These are phyloP conservation scores for Alternaria triticina DNA, from an alignment of 2,329 filamentous ascomycete species.

Conservation along the genomic window DNA sequence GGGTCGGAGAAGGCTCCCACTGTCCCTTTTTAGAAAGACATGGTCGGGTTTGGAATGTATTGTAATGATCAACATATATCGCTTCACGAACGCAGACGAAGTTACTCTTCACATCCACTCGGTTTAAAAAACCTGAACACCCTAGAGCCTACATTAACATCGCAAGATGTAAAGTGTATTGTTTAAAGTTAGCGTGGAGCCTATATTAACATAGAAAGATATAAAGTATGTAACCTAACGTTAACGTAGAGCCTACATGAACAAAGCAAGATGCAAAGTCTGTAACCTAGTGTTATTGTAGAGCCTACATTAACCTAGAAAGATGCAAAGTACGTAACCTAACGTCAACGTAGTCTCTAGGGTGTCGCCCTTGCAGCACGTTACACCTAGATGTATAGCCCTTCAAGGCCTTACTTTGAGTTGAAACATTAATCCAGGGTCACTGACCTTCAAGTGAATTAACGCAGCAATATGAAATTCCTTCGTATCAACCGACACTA, in stretches of 20 bases:
- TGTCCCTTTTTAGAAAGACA: constrained; percentile 28
- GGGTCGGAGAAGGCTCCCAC: constrained; percentile 45
- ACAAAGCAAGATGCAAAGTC: background rate
- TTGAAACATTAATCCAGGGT: background rate
- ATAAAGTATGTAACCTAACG: background rate
- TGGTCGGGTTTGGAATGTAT: background rate
- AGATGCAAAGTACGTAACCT: background rate
- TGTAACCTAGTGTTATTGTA: too few relatives aligned
- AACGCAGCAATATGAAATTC: background rate
- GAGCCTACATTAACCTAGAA: too few relatives aligned
- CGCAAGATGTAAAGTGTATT: too few relatives aligned
- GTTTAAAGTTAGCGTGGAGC: too few relatives aligned
- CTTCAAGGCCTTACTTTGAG: too few relatives aligned
- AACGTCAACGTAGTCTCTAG: background rate
- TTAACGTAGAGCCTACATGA: background rate
- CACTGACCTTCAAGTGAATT: background rate
- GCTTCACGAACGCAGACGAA: background rate
- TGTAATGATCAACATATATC: background rate
- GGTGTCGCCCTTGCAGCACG: too few relatives aligned
- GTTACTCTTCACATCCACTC: background rate
- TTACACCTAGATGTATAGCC: too few relatives aligned
- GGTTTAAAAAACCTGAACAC: background rate
- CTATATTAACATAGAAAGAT: background rate
- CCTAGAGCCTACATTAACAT: background rate
- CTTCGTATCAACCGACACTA: background rate